phyloP scores from a whole-genome alignment of 495 filamentous ascomycete genomes.

The Neurospora sublineolata region DNA sequence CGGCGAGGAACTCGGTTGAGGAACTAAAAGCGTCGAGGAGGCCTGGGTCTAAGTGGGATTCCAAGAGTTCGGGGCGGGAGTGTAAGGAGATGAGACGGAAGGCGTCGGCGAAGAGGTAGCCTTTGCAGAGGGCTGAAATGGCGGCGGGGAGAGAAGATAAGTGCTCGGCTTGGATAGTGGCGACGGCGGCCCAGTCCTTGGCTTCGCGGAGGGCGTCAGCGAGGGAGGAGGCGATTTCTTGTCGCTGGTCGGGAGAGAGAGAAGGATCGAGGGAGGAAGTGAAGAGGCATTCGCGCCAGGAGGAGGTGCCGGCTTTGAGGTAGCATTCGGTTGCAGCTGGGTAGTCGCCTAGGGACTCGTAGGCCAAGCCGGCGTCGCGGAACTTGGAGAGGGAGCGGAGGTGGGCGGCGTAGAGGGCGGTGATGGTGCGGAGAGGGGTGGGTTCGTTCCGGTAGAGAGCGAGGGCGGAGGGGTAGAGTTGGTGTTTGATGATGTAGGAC shows the following conservation, averaged over 20 bases:
- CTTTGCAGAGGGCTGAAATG: conserved; percentile 64
- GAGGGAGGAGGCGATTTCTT: conserved; percentile 55
- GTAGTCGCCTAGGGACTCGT: conserved; percentile 73
- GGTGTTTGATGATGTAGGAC: conserved; percentile 63
- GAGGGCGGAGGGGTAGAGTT: conserved; percentile 66
- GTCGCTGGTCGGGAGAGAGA: conserved; percentile 42
- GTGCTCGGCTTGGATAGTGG: conserved; percentile 70
- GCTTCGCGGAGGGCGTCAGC: conserved; percentile 62
- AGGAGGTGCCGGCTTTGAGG: conserved; percentile 53
- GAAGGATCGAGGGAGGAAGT: conserved; percentile 53
- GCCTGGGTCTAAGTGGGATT: conserved; percentile 54
- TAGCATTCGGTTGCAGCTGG: conserved; percentile 64
- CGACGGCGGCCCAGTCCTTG: conserved; percentile 71
- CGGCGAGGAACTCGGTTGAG: conserved; percentile 79
- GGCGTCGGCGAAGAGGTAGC: conserved; percentile 73
- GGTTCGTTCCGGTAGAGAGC: conserved; percentile 74
- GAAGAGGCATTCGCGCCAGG: conserved; percentile 85
- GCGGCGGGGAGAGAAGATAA: conserved; percentile 57
- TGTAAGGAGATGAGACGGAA: conserved; percentile 50
- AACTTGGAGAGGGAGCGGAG: conserved; percentile 62
- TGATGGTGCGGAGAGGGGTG: conserved; percentile 44
- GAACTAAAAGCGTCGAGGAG: conserved; percentile 64
- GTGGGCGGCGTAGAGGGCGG: conserved; percentile 63
- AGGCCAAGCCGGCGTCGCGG: conserved; percentile 76
- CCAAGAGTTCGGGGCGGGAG: conserved; percentile 34